Evolutionary conservation across 805 yeast genomes (phyloP).

Genomic region (Ogataea pilisensis): DNA sequence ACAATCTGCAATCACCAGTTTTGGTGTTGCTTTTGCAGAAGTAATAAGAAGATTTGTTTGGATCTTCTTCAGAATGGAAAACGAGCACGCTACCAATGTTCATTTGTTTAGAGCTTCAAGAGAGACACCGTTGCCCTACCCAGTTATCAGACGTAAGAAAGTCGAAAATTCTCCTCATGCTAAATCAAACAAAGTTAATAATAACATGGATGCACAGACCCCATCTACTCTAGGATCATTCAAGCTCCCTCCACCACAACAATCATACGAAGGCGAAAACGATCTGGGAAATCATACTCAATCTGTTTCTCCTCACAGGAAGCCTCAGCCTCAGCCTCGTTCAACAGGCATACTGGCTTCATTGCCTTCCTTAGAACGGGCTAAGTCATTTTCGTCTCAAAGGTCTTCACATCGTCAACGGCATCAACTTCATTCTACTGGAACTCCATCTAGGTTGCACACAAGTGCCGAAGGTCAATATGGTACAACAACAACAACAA

Average conservation of each 20-base stretch:
- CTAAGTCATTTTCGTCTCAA: no score
- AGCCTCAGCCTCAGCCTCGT: background rate
- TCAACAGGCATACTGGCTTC: no score
- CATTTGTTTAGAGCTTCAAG: constrained; percentile 81
- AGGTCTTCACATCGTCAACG: no score
- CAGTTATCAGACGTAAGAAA: constrained; percentile 29
- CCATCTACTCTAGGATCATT: background rate
- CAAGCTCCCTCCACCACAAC: constrained; percentile 5
- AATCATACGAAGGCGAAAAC: background rate
- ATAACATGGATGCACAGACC: no score
- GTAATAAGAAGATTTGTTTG: constrained; percentile 79
- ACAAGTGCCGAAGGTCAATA: background rate
- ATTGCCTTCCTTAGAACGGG: no score
- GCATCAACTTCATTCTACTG: no score
- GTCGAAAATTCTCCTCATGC: background rate
- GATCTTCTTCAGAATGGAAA: constrained; percentile 91
- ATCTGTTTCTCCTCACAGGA: background rate
- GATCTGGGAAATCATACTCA: background rate
- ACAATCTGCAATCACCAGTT: constrained; percentile 85
- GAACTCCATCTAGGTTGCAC: background rate
- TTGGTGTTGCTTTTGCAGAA: constrained; percentile 79
- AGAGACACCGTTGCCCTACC: constrained; percentile 82
- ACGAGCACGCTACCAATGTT: constrained; percentile 92
- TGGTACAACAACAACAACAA: background rate
- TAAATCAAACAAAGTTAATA: no score